phyloP scores from a whole-genome alignment of 768 basidiomycete species.

The Hypholoma sublateritium region DNA sequence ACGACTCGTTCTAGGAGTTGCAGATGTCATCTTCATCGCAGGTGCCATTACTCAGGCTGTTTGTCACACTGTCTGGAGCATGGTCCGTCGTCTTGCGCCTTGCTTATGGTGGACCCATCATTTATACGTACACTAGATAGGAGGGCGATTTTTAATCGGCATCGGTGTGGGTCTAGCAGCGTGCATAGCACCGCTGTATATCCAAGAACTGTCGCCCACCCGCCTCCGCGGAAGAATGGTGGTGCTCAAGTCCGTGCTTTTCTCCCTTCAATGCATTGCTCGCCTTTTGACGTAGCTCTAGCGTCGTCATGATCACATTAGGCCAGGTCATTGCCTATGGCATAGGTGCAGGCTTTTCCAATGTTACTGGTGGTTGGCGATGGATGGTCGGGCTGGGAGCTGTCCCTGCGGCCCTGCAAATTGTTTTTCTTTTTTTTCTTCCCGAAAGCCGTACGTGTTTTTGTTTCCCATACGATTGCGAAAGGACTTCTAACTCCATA shows the following conservation, averaged over 20 bases:
- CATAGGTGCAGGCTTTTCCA: slow-evolving; percentile 66
- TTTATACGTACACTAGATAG: slow-evolving; percentile 41
- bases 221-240: slow-evolving; percentile 75
- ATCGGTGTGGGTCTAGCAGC: slow-evolving; percentile 74
- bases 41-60: slow-evolving; percentile 74
- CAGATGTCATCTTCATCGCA: slow-evolving; percentile 72
- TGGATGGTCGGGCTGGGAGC: slow-evolving; percentile 84
- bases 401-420: slow-evolving; percentile 65
- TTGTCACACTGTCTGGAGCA: slow-evolving; percentile 66
- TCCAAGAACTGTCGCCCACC: slow-evolving; percentile 81
- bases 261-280: not conserved
- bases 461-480: not conserved
- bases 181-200: slow-evolving; percentile 79
- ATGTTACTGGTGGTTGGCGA: slow-evolving; percentile 66
- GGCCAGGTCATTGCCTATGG: slow-evolving; percentile 82
- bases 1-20: slow-evolving; percentile 60
- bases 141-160: slow-evolving; percentile 74
- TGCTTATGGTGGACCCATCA: not conserved
- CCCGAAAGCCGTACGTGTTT: slow-evolving; percentile 71
- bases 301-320: slow-evolving; percentile 76
- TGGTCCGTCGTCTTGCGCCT: slow-evolving; percentile 43
- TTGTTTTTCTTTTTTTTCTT: slow-evolving; percentile 58
- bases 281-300: slow-evolving; percentile 7
- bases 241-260: slow-evolving; percentile 54
- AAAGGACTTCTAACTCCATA: not conserved